Evolutionary conservation across 176 grass and related monocot genomes (phyloP), one percentile per base, ranked within the genome.

Genomic region (Stipa capillata): DNA sequence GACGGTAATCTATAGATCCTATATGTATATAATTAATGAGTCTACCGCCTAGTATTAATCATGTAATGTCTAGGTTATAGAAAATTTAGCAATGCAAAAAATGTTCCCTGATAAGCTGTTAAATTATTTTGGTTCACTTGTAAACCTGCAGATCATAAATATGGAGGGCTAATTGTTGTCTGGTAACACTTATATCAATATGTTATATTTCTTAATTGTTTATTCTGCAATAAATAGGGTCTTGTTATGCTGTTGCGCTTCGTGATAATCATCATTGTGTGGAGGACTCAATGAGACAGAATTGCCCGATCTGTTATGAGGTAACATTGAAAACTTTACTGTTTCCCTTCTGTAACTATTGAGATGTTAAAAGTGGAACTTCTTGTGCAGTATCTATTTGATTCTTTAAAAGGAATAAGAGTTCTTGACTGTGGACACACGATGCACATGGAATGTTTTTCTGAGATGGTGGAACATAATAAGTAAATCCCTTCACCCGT

Each of bases 221-320:
- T 63, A n/a, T 75, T 54, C 10, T 71, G 16, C 69, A 80, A 78
- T 68, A 79, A 69, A 71, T 55, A 99, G 96, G 96, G 56, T 95
- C 96, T 57, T 99, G 96, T 85, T 99, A 95, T 62, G 54, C 61
- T 69, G 58, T 79, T 93, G 1, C 0, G 21, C 82, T 99, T 65
- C 96, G 35, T 48, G 80, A 91, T 85, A 86, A 90, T 29, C 96
- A 99, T 89, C 82, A 74, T 17, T 99, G 96, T 52, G 85, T 99
- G 73, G 96, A 99, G 70, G 90, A 99, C 68, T 99, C 96, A 44
- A 99, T 99, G 96, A 95, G 89, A 79, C 90, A 91, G 42, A 83
- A 95, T 80, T 99, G 96, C 45, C 92, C 96, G 56, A 95, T 99
- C 48, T 99, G 96, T 83, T 95, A 94, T 53, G 96, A 99, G 92